Evolutionary conservation across 176 grass and related monocot genomes (phyloP), one percentile per base, ranked within the genome.

Genomic region (Microstegium vimineum): DNA sequence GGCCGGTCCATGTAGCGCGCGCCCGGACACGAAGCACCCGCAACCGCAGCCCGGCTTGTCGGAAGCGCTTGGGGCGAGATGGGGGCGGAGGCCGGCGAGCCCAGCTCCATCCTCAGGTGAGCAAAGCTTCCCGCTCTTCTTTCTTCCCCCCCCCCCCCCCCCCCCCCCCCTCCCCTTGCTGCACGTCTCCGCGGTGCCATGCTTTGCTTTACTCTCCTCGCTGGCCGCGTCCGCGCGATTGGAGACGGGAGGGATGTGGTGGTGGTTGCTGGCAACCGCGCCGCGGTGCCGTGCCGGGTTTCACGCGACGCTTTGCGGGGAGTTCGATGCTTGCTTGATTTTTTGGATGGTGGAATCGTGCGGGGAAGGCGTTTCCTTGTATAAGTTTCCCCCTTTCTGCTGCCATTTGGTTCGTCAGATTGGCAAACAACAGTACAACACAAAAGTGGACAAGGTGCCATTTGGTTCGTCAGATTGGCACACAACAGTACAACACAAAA

Each of bases 81-180:
- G 83, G 78, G 78, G 36, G 45, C 80, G 36, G 88, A 90, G n/a
- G 54, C 73, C 83, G 83, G 36, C 83, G 88, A 90, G 8, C 78
- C 88, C 83, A 90, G 88, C 88, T 86, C 83, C 46, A 25, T 90
- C 36, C 78, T 90, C 83, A 86, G 88, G 88, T 86, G 57, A 86
- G 41, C 45, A 8, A 10, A 30, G 15, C 1, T 16, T 8, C 32
- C 32, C 3, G 8, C 69, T 13, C 9, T 74, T 5, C 20, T 6
- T 1, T 25, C 4, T 34, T 2, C 41, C n/a, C n/a, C n/a, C n/a
- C n/a, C n/a, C n/a, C n/a, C n/a, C n/a, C n/a, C n/a, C n/a, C n/a
- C n/a, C n/a, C n/a, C n/a, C n/a, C n/a, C n/a, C 0, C 5, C 45
- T 8, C n/a, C 0, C 5, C 45, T 8, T 10, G 31, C 36, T 3